Evolutionary conservation across 352 stramenopile species (phyloP), one percentile per base, ranked within the genome.

Genomic region (Globisporangium barbulae): DNA sequence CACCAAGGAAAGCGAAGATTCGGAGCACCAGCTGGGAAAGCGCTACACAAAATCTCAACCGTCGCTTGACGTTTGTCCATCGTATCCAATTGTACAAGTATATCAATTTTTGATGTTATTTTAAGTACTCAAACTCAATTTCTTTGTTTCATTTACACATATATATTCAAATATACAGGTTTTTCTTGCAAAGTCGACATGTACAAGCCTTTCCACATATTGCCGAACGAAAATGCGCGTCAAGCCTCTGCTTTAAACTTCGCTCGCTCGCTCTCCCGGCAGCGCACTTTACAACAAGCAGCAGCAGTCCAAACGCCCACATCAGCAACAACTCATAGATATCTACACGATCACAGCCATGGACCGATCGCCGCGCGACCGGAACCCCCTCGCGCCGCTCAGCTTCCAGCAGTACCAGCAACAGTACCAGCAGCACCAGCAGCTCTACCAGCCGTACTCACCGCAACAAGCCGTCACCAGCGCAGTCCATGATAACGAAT

Each of bases 21-120:
- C 52, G 22, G 52, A 57, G 31, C 52, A 30, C 52, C 52, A 57
- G 52, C 30, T 57, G 52, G 52, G 49, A 56, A 56, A 56, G 19
- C 52, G 31, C 30, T 44, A 57, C 52, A 57, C 52, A 25, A 57
- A 57, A 57, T 57, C 30, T 31, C 31, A 57, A 57, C 52, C 15
- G 52, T 13, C 19, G 19, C 13, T n/a, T 33, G 35, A 25, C 31
- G 49, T 28, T 28, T 21, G 28, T 22, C n/a, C 13, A 15, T 8
- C 9, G 17, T 56, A 41, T 41, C 33, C 13, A 28, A 8, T 41
- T 17, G 0, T 9, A 1, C 9, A 55, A 8, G 17, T 21, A 12
- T 22, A 48, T 48, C 17, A 2, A 22, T 48, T 48, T 41, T 41
- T 12, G 15, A 9, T 17, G 21, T 31, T 31, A 9, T 4, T 49